Conservation (phyloP, 2,329 filamentous ascomycete species). For the Nothomitra cinnamomea region DNA sequence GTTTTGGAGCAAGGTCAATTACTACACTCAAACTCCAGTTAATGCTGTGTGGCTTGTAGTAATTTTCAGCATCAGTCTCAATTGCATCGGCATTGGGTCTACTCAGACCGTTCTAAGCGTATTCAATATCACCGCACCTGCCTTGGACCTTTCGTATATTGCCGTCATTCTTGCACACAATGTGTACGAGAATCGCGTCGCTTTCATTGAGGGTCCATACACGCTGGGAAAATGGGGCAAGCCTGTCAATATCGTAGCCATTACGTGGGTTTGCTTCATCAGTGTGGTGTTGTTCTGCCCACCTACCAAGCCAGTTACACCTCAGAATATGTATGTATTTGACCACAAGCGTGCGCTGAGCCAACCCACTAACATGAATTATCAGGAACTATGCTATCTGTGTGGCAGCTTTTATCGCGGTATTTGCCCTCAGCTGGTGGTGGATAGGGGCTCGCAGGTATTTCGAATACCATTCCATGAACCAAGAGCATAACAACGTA, state of each 20-base stretch:
- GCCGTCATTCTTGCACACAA: conserved; percentile 42
- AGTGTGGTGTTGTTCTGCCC: conserved; percentile 42
- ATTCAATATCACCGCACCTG: conserved; percentile 35
- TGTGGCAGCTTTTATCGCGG: conserved; percentile 27
- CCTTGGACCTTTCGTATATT: conserved; percentile 36
- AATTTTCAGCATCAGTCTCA: conserved; percentile 35
- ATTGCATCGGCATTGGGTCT: conserved; percentile 29
- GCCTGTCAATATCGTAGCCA: conserved; percentile 36
- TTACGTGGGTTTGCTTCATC: conserved; percentile 46
- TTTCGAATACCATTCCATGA: not conserved
- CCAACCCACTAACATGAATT: not conserved
- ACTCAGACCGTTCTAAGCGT: conserved; percentile 28
- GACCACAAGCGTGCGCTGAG: not conserved
- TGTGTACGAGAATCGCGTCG: conserved; percentile 33
- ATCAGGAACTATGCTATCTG: conserved; percentile 31
- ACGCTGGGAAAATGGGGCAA: conserved; percentile 38
- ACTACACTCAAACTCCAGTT: conserved; percentile 38
- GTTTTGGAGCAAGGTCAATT: conserved; percentile 34
- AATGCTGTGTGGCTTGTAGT: conserved; percentile 49
- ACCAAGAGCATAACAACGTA: not conserved
- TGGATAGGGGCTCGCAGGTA: conserved; percentile 22
- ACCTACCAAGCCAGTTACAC: conserved; percentile 28
- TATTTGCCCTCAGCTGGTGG: conserved; percentile 35
- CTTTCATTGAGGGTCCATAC: conserved; percentile 39
- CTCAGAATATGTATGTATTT: conserved; percentile 27